A percentile compares a stretch with the other conserved stretches of the same genome.
These are phyloP conservation scores for Aspergillus udagawae DNA, from an alignment of 2,329 filamentous ascomycete genomes.

Conservation along the genomic window DNA sequence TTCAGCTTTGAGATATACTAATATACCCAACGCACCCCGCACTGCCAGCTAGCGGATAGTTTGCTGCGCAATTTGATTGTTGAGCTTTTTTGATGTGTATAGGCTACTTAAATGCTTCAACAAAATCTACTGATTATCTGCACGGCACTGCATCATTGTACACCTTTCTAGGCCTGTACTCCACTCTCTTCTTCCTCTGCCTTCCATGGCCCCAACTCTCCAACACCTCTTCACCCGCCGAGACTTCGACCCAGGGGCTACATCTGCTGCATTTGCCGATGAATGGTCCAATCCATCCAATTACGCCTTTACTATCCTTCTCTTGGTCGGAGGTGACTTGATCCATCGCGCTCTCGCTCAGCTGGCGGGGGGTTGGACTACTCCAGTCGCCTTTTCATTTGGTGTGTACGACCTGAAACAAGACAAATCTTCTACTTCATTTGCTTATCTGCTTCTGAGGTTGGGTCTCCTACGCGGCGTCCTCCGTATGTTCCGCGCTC, in stretches of 20 bases:
- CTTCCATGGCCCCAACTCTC: not conserved
- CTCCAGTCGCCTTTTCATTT: slow-evolving; percentile 38
- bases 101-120: too few species aligned
- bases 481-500: slow-evolving; percentile 24
- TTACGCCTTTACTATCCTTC: slow-evolving; percentile 28
- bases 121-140: not conserved
- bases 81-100: too few species aligned
- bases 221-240: not conserved
- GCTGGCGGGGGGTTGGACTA: slow-evolving; percentile 21
- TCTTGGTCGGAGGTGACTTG: slow-evolving; percentile 36
- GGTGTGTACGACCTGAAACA: slow-evolving; percentile 9
- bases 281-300: slow-evolving; percentile 20
- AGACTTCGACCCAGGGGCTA: not conserved
- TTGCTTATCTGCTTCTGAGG: slow-evolving; percentile 1
- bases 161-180: not conserved
- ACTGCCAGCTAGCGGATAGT: too few species aligned
- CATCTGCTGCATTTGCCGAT: not conserved
- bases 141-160: not conserved
- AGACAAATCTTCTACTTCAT: not conserved
- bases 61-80: too few species aligned
- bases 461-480: slow-evolving; percentile 37
- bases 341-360: slow-evolving; percentile 34
- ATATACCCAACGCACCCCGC: too few species aligned
- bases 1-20: too few species aligned
- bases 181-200: not conserved